Percentiles rank a stretch among this genome's conserved stretches.
Conservation (phyloP, 495 filamentous ascomycete species). For the Sporormia fimetaria region DNA sequence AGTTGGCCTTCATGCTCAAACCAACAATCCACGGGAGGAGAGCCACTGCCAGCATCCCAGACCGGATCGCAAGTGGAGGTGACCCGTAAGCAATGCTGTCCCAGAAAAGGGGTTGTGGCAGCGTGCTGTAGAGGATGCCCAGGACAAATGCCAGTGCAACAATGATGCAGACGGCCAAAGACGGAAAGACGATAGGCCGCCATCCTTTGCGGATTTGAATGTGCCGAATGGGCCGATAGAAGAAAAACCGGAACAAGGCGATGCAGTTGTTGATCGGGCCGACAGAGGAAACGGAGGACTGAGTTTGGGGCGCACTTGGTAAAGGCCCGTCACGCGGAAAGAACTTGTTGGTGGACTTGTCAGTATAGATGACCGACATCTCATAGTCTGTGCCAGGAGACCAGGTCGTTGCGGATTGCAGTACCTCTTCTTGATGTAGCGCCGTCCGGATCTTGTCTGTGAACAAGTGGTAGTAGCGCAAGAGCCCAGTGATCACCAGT, state of each 20-base stretch:
- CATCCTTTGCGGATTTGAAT: conserved; percentile 41
- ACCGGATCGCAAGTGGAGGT: conserved; percentile 76
- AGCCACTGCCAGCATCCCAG: conserved; percentile 87
- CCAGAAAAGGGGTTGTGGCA: conserved; percentile 78
- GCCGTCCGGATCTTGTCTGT: conserved; percentile 80
- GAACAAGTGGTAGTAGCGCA: conserved; percentile 73
- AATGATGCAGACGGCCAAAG: conserved; percentile 54
- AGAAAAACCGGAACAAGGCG: conserved; percentile 69
- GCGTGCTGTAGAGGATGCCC: conserved; percentile 66
- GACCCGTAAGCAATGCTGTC: conserved; percentile 73
- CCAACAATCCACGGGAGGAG: conserved; percentile 92
- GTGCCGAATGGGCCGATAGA: conserved; percentile 71
- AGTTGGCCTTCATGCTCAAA: conserved; percentile 80
- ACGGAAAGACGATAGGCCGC: conserved; percentile 63
- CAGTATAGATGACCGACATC: conserved; percentile 56
- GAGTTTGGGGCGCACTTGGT: conserved; percentile 44
- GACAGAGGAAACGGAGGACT: conserved; percentile 58
- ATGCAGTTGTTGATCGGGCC: conserved; percentile 61
- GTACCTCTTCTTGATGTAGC: conserved; percentile 63
- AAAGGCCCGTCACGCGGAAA: conserved; percentile 49
- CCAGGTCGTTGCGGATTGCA: conserved; percentile 40
- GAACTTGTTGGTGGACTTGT: conserved; percentile 55
- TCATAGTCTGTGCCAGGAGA: conserved; percentile 58
- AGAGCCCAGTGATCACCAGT: conserved; percentile 46
- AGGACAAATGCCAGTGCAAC: conserved; percentile 56